Evolutionary conservation across 345 rosid species (phyloP), one percentile per base, ranked within the genome.

Genomic region (Hevea brasiliensis): DNA sequence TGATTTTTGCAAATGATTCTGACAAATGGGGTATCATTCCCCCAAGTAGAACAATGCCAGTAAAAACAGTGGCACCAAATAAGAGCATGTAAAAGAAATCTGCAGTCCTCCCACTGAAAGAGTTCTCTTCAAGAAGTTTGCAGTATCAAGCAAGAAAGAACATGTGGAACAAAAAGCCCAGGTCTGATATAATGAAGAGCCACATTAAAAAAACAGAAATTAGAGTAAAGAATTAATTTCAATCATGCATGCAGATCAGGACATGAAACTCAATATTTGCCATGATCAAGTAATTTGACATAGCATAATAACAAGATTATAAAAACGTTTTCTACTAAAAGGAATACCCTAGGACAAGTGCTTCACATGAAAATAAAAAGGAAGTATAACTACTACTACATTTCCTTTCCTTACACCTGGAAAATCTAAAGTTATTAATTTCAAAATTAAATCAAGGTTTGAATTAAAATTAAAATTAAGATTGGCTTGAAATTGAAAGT

Each of bases 141-240:
- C 97, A 96, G 89, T 96, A 96, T 20, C 98, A 93, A 47, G 97
- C 95, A 23, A 93, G 97, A 76, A 96, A 96, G 87, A 96, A 96
- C 99, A 96, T 96, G 74, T 91, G 99, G 77, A 96, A 96, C 93
- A 93, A 76, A 81, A 96, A 96, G 83, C 91, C 99, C 87, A 96
- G 80, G 87, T 96, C 99, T 93, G 85, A 68, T 74, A 73, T 61
- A 51, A 75, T 11, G 15, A 77, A 72, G 59, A 57, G 72, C 35
- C 47, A 27, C 21, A 63, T 70, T 42, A 45, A 37, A 35, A 62
- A 59, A 8, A 56, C 27, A 35, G 0, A 40, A 57, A n/a, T 10
- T 1, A 17, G 17, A 9, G 47, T 41, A 11, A 68, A 60, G 5
- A 3, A 27, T 40, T 29, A 37, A 48, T 13, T 50, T 42, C 23